These are phyloP conservation scores for Mucor mucedo DNA, from an alignment of 371 early-diverging fungal genomes.

Conservation along the genomic window DNA sequence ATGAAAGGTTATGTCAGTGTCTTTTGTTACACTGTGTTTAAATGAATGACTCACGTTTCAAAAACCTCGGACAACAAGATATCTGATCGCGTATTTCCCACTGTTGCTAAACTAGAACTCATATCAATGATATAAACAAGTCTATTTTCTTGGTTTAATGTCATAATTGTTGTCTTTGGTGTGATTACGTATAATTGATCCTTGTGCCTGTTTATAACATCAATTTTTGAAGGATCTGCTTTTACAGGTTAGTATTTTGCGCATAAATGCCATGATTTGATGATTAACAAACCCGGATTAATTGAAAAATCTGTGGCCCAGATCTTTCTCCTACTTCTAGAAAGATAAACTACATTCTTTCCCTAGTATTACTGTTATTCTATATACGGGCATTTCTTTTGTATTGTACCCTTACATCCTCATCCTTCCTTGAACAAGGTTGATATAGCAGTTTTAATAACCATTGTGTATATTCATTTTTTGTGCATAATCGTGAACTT, in stretches of 20 bases:
- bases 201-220: constrained; percentile 16
- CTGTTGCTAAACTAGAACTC: constrained; percentile 73
- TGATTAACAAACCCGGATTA: constrained; percentile 25
- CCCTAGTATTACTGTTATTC: constrained; percentile 15
- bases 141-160: constrained; percentile 65
- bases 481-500: constrained; percentile 40
- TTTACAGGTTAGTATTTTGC: not conserved
- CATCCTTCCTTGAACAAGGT: constrained; percentile 37
- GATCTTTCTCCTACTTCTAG: constrained; percentile 41
- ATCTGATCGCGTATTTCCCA: constrained; percentile 62
- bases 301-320: constrained; percentile 43
- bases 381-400: not conserved
- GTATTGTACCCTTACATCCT: constrained; percentile 31
- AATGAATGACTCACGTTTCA: constrained; percentile 49
- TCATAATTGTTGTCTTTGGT: constrained; percentile 69
- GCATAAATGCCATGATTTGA: not conserved
- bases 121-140: constrained; percentile 79
- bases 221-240: constrained; percentile 10
- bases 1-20: constrained; percentile 10
- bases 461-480: constrained; percentile 58
- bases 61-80: constrained; percentile 63
- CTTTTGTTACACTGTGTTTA: not conserved
- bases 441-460: constrained; percentile 48
- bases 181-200: constrained; percentile 55
- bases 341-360: constrained; percentile 45